Conservation (phyloP, 176 grass and related monocot species). For the Oryza meridionalis region DNA sequence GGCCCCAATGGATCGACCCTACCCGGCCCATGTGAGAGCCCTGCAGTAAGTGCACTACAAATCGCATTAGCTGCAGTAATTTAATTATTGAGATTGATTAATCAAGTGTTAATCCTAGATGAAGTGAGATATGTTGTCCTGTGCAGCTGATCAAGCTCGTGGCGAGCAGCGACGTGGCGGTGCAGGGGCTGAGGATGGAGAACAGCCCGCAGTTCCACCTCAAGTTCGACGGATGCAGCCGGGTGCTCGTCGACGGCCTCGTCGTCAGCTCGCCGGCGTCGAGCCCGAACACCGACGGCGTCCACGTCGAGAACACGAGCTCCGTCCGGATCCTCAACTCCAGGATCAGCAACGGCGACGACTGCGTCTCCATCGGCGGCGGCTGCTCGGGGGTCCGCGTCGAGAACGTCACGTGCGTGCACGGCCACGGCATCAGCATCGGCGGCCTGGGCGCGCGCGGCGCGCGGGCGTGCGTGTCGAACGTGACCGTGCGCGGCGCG, state of each 20-base stretch:
- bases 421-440: slow-evolving; percentile 86
- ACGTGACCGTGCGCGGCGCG: slow-evolving; percentile 61
- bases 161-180: slow-evolving; percentile 59
- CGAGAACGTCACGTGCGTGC: slow-evolving; percentile 71
- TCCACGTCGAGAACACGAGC: slow-evolving; percentile 84
- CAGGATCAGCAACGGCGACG: slow-evolving; percentile 74
- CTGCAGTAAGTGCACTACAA: slow-evolving; percentile 44
- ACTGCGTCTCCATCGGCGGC: slow-evolving; percentile 75
- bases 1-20: slow-evolving; percentile 80
- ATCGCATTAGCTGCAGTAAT: background rate
- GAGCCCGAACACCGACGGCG: slow-evolving; percentile 88
- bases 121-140: background rate
- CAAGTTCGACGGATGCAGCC: slow-evolving; percentile 69
- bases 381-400: slow-evolving; percentile 62
- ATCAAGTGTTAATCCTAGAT: background rate
- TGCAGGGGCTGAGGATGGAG: slow-evolving; percentile 57
- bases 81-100: background rate
- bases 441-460: slow-evolving; percentile 77
- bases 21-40: slow-evolving; percentile 79
- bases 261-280: slow-evolving; percentile 57
- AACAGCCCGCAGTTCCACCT: slow-evolving; percentile 90
- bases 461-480: slow-evolving; percentile 71
- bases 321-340: slow-evolving; percentile 62
- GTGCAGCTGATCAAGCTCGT: slow-evolving; percentile 68
- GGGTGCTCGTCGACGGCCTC: slow-evolving; percentile 61